A percentile compares a stretch with the other conserved stretches of the same genome.
Conservation (phyloP, 768 basidiomycete species). For the Rhodotorula kratochvilovae region DNA sequence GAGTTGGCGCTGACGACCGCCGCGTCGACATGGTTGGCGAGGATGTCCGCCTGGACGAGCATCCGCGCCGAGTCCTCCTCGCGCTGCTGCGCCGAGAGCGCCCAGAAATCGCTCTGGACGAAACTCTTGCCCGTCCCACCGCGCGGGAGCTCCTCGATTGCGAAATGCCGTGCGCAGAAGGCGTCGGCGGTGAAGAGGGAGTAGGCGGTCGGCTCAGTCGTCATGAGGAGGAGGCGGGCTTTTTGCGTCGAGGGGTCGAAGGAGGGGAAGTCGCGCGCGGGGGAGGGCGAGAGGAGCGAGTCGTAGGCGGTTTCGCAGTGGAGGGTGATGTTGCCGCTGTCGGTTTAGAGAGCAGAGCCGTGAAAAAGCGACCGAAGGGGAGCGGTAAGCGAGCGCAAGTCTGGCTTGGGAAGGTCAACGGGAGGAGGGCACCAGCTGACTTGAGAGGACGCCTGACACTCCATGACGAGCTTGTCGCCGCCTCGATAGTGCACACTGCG, state of each 20-base stretch:
- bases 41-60: constrained; percentile 5
- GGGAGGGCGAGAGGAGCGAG: background rate
- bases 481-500: constrained; percentile 13
- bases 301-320: constrained; percentile 11
- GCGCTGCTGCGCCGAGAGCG: background rate
- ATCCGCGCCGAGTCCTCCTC: background rate
- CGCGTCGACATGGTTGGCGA: constrained; percentile 16
- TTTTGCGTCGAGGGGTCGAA: background rate
- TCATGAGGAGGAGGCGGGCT: constrained; percentile 15
- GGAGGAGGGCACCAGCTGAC: constrained; percentile 5
- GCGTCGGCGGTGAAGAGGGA: background rate
- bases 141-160: background rate
- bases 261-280: background rate
- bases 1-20: constrained; percentile 19
- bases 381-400: background rate
- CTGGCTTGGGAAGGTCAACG: background rate
- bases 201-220: constrained; percentile 9
- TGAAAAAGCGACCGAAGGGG: too few species aligned
- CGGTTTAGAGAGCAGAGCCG: too few species aligned
- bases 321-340: constrained; percentile 14
- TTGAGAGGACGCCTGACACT: constrained; percentile 5
- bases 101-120: constrained; percentile 3
- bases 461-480: constrained; percentile 14
- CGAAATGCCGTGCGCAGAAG: background rate
- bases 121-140: background rate